phyloP scores from a whole-genome alignment of 495 filamentous ascomycete genomes.

The Xylona heveae region DNA sequence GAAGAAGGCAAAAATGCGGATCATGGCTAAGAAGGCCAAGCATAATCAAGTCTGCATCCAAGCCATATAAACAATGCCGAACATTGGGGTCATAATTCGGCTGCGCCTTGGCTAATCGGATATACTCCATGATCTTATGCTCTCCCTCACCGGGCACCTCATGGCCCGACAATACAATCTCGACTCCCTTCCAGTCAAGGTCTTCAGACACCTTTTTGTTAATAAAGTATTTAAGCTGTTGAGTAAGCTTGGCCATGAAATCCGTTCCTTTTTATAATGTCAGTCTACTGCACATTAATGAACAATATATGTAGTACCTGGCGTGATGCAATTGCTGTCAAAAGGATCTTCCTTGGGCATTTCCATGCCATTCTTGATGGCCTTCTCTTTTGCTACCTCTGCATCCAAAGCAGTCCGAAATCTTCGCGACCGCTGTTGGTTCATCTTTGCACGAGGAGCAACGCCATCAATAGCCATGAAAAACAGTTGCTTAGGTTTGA shows the following conservation, averaged over 20 bases:
- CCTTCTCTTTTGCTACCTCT: constrained; percentile 75
- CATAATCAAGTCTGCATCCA: constrained; percentile 99
- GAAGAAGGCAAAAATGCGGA: constrained; percentile 90
- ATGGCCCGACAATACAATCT: constrained; percentile 91
- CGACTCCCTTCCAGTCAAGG: constrained; percentile 86
- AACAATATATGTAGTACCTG: constrained; percentile 23
- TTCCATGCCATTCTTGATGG: constrained; percentile 66
- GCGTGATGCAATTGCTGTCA: constrained; percentile 98
- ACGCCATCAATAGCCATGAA: constrained; percentile 99
- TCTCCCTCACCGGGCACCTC: constrained; percentile 99
- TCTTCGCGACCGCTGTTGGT: constrained; percentile 87
- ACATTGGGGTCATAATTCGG: constrained; percentile 85
- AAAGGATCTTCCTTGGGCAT: constrained; percentile 92
- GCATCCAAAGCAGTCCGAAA: constrained; percentile 89
- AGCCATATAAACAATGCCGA: constrained; percentile 89
- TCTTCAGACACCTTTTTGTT: constrained; percentile 98
- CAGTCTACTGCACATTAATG: background rate
- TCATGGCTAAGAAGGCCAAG: constrained; percentile 90
- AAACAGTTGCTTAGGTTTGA: constrained; percentile 93
- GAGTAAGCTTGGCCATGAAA: constrained; percentile 91
- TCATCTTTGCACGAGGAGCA: constrained; percentile 97
- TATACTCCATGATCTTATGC: constrained; percentile 99
- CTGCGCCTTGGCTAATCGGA: constrained; percentile 87
- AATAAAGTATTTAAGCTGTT: constrained; percentile 94
- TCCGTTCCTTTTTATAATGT: constrained; percentile 33